Conservation (phyloP, 2,329 filamentous ascomycete genomes). For the Diaporthe sp. region DNA sequence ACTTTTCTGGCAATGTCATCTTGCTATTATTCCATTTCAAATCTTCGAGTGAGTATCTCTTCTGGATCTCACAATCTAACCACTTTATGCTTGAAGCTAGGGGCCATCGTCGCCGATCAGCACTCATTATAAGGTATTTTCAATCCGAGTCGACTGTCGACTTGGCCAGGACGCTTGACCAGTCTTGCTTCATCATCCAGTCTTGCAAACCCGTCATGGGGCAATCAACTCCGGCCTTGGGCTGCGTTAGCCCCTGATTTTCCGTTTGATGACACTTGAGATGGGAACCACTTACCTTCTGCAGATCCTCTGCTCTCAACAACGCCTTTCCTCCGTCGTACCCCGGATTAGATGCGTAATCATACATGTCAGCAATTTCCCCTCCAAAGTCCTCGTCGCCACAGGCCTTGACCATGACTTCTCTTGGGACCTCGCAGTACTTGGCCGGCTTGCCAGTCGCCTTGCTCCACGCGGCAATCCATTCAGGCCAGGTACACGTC, state of each 20-base stretch:
- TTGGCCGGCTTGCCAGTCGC: conserved; percentile 50
- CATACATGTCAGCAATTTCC: conserved; percentile 62
- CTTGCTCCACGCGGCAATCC: conserved; percentile 57
- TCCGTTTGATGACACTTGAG: background rate
- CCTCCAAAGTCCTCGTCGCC: conserved; percentile 57
- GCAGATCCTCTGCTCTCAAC: conserved; percentile 58
- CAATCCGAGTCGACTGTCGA: background rate
- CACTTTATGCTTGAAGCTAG: too few relatives aligned
- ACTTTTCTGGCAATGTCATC: too few relatives aligned
- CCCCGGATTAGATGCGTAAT: conserved; percentile 61
- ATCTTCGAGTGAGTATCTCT: too few relatives aligned
- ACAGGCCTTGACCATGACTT: conserved; percentile 56
- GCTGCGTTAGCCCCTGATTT: background rate
- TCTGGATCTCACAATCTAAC: too few relatives aligned
- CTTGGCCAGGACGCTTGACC: conserved; percentile 42
- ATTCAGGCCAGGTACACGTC: conserved; percentile 61
- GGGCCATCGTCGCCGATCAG: too few relatives aligned
- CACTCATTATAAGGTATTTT: too few relatives aligned
- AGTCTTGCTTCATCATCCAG: conserved; percentile 54
- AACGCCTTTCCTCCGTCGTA: conserved; percentile 62
- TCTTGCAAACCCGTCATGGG: conserved; percentile 56
- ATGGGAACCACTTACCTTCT: conserved; percentile 52
- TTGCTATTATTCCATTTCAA: too few relatives aligned
- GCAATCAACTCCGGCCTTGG: conserved; percentile 59
- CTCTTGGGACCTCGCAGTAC: conserved; percentile 56